A percentile compares a stretch with the other conserved stretches of the same genome.
These are phyloP conservation scores for Xylariaceae sp. DNA, from an alignment of 2,329 filamentous ascomycete genomes.

Conservation along the genomic window DNA sequence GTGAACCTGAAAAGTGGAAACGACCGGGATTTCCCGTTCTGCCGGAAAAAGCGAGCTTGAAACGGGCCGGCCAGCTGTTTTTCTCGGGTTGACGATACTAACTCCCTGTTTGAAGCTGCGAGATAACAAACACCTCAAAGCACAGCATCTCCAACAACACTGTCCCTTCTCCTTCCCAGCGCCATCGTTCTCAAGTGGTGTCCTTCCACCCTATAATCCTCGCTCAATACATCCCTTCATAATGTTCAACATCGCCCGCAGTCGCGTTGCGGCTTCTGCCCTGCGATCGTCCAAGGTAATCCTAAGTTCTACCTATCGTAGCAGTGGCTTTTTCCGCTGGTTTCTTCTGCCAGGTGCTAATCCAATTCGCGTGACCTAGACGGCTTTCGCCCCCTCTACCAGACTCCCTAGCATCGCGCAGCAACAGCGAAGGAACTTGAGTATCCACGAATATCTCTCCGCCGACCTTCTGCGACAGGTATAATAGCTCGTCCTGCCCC, in stretches of 20 bases:
- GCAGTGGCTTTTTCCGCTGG: neutral
- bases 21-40: conserved; percentile 17
- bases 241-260: conserved; percentile 89
- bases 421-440: conserved; percentile 84
- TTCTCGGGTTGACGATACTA: conserved; percentile 17
- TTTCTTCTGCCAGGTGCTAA: neutral
- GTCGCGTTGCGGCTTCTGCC: conserved; percentile 74
- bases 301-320: neutral
- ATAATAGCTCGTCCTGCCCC: conserved; percentile 26
- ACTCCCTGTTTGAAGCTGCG: conserved; percentile 5
- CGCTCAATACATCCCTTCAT: conserved; percentile 23
- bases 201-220: too few species aligned
- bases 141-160: conserved; percentile 2
- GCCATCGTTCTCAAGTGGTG: conserved; percentile 1
- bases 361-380: conserved; percentile 13
- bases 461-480: conserved; percentile 80
- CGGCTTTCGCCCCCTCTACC: conserved; percentile 41
- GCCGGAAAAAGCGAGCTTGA: conserved; percentile 16
- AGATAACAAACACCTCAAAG: conserved; percentile 13
- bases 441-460: conserved; percentile 98
- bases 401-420: conserved; percentile 60
- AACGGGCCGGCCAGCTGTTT: conserved; percentile 14
- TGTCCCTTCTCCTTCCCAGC: conserved; percentile 7
- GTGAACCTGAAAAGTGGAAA: neutral
- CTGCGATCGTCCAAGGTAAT: conserved; percentile 73